These are phyloP conservation scores for Scheffersomyces parashehatae DNA, from an alignment of 1,139 yeast genomes.

Conservation along the genomic window DNA sequence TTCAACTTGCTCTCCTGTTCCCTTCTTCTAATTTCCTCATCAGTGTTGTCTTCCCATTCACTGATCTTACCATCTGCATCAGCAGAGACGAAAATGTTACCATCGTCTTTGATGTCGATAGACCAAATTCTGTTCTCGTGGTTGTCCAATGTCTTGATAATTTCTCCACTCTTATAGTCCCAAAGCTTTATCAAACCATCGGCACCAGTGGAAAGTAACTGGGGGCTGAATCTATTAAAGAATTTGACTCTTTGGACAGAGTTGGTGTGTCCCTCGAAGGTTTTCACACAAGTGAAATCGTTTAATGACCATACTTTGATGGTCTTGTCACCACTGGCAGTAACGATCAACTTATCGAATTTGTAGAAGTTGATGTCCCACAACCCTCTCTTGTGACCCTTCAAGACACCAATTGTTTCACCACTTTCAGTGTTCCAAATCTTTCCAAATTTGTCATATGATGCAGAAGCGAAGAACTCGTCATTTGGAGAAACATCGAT, in stretches of 20 bases:
- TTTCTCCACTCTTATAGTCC: constrained; percentile 77
- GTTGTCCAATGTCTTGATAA: constrained; percentile 75
- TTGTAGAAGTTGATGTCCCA: constrained; percentile 89
- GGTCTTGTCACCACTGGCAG: constrained; percentile 90
- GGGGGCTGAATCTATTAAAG: constrained; percentile 58
- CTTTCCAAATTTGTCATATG: constrained; percentile 92
- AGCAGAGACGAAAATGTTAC: constrained; percentile 73
- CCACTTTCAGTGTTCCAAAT: constrained; percentile 84
- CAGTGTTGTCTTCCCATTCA: constrained; percentile 87
- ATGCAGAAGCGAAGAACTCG: constrained; percentile 85
- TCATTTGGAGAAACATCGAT: constrained; percentile 89
- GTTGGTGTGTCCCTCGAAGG: constrained; percentile 93
- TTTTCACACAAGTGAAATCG: constrained; percentile 72
- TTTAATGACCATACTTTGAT: constrained; percentile 83
- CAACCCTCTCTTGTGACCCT: constrained; percentile 91
- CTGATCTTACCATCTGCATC: constrained; percentile 95
- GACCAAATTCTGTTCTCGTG: constrained; percentile 98
- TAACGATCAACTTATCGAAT: constrained; percentile 71
- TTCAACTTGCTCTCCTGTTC: constrained; percentile 53
- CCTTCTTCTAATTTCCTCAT: constrained; percentile 47
- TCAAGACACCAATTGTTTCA: constrained; percentile 78
- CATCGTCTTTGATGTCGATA: constrained; percentile 67
- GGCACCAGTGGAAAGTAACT: constrained; percentile 84
- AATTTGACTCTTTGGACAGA: constrained; percentile 83
- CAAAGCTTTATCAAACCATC: constrained; percentile 92